Evolutionary conservation across 495 filamentous ascomycete genomes (phyloP).

Genomic region (Trichoderma gamsii): DNA sequence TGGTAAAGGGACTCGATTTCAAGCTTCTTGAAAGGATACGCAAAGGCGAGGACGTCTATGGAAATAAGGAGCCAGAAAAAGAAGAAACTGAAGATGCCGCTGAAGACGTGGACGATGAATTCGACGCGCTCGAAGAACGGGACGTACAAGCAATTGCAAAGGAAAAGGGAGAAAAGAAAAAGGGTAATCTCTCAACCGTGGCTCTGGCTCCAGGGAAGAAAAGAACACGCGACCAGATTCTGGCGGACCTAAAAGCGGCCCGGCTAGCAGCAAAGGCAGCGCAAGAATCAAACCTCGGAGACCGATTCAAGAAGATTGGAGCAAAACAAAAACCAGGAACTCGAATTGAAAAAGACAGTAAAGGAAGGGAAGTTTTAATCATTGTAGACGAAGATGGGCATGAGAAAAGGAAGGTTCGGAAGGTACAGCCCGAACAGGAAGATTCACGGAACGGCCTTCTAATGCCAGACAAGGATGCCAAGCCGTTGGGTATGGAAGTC

Average conservation of each 20-base stretch:
- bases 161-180: conserved; percentile 59
- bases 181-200: conserved; percentile 66
- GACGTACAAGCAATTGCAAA: conserved; percentile 51
- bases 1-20: conserved; percentile 89
- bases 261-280: conserved; percentile 56
- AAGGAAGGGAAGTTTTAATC: conserved; percentile 76
- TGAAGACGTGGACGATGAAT: conserved; percentile 62
- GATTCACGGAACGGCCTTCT: conserved; percentile 44
- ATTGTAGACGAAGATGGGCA: conserved; percentile 82
- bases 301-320: conserved; percentile 78
- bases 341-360: conserved; percentile 68
- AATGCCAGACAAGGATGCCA: conserved; percentile 57
- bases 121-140: conserved; percentile 66
- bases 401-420: conserved; percentile 77
- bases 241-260: conserved; percentile 73
- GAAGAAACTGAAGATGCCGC: conserved; percentile 24
- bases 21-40: conserved; percentile 67
- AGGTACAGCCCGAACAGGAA: conserved; percentile 37
- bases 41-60: conserved; percentile 66
- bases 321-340: conserved; percentile 53
- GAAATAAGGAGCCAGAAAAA: conserved; percentile 25
- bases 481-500: conserved; percentile 74
- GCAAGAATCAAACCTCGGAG: conserved; percentile 54
- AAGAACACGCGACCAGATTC: conserved; percentile 72
- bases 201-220: conserved; percentile 56